phyloP scores from a whole-genome alignment of 78 protist species.

The Dictyostelium capitatum region DNA sequence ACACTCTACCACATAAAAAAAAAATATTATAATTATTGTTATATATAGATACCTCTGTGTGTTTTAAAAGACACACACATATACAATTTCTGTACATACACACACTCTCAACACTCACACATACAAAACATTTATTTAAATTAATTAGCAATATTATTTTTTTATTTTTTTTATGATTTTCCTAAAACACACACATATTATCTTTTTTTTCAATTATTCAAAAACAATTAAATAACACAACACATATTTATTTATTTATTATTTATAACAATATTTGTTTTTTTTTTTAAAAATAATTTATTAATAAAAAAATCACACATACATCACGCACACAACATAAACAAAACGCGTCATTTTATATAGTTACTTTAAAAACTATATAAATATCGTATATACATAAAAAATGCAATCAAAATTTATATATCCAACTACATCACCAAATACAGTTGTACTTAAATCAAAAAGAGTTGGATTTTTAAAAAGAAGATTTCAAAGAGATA shows the following conservation, averaged over 20 bases:
- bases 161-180: neutral
- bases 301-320: too few species aligned
- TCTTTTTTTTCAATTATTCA: slow-evolving; percentile 8
- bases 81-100: neutral
- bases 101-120: neutral
- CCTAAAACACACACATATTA: neutral
- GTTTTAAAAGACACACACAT: neutral
- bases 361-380: neutral
- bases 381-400: neutral
- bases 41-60: too few species aligned
- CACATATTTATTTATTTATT: too few species aligned
- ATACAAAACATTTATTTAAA: neutral
- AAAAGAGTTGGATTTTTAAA: slow-evolving; percentile 47
- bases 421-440: slow-evolving; percentile 43
- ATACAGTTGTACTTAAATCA: slow-evolving; percentile 21
- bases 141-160: neutral
- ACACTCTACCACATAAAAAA: too few species aligned
- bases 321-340: neutral
- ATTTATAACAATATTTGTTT: too few species aligned
- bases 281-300: too few species aligned
- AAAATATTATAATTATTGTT: too few species aligned
- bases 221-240: neutral
- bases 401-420: slow-evolving; percentile 55
- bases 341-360: neutral
- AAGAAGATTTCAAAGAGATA: slow-evolving; percentile 45